Conservation (phyloP, 345 rosid genomes). For the Salix arbutifolia region DNA sequence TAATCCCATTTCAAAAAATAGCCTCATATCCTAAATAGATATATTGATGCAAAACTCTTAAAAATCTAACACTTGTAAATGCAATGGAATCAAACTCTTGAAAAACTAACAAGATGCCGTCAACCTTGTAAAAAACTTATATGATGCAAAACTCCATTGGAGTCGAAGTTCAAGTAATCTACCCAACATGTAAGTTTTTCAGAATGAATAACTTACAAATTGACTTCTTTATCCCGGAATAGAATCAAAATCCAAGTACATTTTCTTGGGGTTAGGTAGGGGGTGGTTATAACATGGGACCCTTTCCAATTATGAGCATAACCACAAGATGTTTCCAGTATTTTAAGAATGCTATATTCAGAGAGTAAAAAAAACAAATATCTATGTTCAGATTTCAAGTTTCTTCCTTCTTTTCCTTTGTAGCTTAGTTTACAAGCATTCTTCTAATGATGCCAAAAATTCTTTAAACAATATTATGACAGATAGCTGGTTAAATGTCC, state of each 20-base stretch:
- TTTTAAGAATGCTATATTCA: not conserved
- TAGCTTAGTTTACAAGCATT: not conserved
- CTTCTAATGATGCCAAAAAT: not conserved
- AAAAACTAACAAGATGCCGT: not conserved
- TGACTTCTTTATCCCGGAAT: not conserved
- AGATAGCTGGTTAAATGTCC: no score
- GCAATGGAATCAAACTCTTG: not conserved
- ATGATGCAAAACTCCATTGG: no score
- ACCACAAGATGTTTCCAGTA: not conserved
- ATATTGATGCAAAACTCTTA: no score
- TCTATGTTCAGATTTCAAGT: no score
- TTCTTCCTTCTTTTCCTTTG: not conserved
- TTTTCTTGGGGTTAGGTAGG: not conserved
- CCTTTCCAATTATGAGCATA: not conserved
- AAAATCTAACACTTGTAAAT: not conserved
- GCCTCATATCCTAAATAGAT: not conserved
- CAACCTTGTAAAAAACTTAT: no score
- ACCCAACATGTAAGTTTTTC: not conserved
- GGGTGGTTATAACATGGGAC: not conserved
- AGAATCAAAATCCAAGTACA: no score
- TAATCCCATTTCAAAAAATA: not conserved
- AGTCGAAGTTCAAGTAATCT: not conserved
- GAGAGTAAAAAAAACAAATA: not conserved
- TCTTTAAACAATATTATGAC: no score
- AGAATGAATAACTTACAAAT: not conserved